Conservation (phyloP, 306 rosid genomes). For the Lotus japonicus region DNA sequence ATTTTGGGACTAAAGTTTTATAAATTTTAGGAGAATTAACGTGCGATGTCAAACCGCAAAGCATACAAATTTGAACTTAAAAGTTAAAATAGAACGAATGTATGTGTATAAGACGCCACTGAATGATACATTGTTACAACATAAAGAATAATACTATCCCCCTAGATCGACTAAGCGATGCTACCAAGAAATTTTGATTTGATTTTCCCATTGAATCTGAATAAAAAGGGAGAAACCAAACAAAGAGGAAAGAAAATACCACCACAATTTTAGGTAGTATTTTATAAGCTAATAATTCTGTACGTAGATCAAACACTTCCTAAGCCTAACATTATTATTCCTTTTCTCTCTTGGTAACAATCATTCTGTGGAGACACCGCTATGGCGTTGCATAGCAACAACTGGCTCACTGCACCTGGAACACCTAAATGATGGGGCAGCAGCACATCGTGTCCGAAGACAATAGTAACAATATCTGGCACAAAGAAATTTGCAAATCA, state of each 20-base stretch:
- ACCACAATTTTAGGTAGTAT: slow-evolving; percentile 38
- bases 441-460: slow-evolving; percentile 89
- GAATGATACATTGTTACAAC: slow-evolving; percentile 19
- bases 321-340: slow-evolving; percentile 16
- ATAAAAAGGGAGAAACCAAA: slow-evolving; percentile 17
- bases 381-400: slow-evolving; percentile 77
- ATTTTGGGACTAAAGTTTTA: too few relatives aligned
- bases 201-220: slow-evolving; percentile 22
- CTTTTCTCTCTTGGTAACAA: neutral
- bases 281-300: slow-evolving; percentile 33
- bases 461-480: slow-evolving; percentile 95
- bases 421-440: slow-evolving; percentile 85
- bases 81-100: neutral
- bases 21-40: neutral
- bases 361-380: slow-evolving; percentile 36
- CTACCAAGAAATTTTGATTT: slow-evolving; percentile 16
- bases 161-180: slow-evolving; percentile 14
- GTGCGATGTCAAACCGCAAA: neutral
- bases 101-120: neutral
- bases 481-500: neutral
- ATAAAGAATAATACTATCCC: slow-evolving; percentile 27
- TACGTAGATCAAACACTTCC: slow-evolving; percentile 25
- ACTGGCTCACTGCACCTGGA: slow-evolving; percentile 81
- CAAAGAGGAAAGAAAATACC: slow-evolving; percentile 13
- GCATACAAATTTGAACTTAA: neutral